Percentiles rank a stretch among this genome's conserved stretches.
These are phyloP conservation scores for Piromyces finnis DNA, from an alignment of 192 early-diverging fungal genomes.

Conservation along the genomic window DNA sequence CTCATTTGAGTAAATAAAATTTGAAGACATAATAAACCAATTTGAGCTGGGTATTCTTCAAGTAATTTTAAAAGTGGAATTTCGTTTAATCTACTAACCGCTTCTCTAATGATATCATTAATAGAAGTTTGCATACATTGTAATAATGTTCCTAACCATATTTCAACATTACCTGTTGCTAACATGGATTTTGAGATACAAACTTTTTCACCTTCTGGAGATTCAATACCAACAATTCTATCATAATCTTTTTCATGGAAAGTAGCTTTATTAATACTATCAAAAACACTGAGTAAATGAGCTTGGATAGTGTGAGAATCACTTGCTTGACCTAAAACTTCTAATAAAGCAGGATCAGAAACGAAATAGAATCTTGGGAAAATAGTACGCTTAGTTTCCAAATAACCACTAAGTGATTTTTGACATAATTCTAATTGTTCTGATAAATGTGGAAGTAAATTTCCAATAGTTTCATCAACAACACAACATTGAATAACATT, in stretches of 20 bases:
- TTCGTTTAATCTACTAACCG: constrained; percentile 29
- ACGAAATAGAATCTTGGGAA: constrained; percentile 49
- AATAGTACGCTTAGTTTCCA: constrained; percentile 42
- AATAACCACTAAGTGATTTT: constrained; percentile 40
- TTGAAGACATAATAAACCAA: constrained; percentile 36
- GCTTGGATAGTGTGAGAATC: constrained; percentile 50
- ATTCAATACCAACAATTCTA: constrained; percentile 39
- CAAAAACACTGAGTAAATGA: constrained; percentile 38
- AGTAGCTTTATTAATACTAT: constrained; percentile 30
- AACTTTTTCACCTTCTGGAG: constrained; percentile 34
- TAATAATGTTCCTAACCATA: constrained; percentile 39
- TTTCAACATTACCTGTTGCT: constrained; percentile 38
- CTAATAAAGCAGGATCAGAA: constrained; percentile 39
- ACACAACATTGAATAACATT: constrained; percentile 51
- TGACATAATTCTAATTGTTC: constrained; percentile 48
- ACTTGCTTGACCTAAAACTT: constrained; percentile 43
- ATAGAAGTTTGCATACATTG: constrained; percentile 31
- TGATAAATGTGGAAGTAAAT: constrained; percentile 37
- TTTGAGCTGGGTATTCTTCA: constrained; percentile 47
- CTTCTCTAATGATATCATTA: constrained; percentile 41
- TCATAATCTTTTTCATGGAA: constrained; percentile 54
- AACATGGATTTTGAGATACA: constrained; percentile 23
- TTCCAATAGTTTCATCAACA: constrained; percentile 39
- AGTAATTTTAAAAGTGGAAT: constrained; percentile 41
- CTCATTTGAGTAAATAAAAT: constrained; percentile 42